Percentiles rank a stretch among this genome's conserved stretches.
Conservation (phyloP, 2,329 filamentous ascomycete species). For the Diaporthe caulivora region DNA sequence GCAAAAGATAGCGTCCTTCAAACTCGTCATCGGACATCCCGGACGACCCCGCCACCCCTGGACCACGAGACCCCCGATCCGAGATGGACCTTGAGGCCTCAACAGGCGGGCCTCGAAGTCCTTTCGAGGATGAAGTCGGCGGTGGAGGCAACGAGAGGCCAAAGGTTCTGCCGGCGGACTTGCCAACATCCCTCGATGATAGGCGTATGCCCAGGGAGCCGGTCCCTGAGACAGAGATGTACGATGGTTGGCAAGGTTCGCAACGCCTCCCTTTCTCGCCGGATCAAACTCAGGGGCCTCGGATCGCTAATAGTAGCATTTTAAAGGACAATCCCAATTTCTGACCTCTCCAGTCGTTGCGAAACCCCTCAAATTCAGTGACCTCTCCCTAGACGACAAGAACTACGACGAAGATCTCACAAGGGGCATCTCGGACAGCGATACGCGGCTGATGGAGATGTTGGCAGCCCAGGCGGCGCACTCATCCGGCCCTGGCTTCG, state of each 20-base stretch:
- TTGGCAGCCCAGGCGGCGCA: slow-evolving; percentile 93
- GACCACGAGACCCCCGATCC: slow-evolving; percentile 42
- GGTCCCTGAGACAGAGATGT: slow-evolving; percentile 91
- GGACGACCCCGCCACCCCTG: slow-evolving; percentile 30
- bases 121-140: slow-evolving; percentile 49
- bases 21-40: slow-evolving; percentile 32
- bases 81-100: slow-evolving; percentile 72
- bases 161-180: slow-evolving; percentile 78
- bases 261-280: slow-evolving; percentile 1
- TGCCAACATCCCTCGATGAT: slow-evolving; percentile 93
- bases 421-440: slow-evolving; percentile 77
- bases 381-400: slow-evolving; percentile 84
- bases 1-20: slow-evolving; percentile 10
- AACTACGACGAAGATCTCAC: slow-evolving; percentile 76
- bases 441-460: slow-evolving; percentile 94
- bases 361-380: slow-evolving; percentile 84
- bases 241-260: slow-evolving; percentile 96
- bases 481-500: slow-evolving; percentile 77
- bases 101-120: slow-evolving; percentile 56
- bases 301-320: slow-evolving; percentile 11
- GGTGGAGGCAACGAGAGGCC: slow-evolving; percentile 58
- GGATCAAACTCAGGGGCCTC: not conserved
- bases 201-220: slow-evolving; percentile 76
- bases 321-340: slow-evolving; percentile 91
- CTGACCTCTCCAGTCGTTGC: slow-evolving; percentile 87